phyloP scores from a whole-genome alignment of 2,329 filamentous ascomycete species.

The Leptographium radiaticola region DNA sequence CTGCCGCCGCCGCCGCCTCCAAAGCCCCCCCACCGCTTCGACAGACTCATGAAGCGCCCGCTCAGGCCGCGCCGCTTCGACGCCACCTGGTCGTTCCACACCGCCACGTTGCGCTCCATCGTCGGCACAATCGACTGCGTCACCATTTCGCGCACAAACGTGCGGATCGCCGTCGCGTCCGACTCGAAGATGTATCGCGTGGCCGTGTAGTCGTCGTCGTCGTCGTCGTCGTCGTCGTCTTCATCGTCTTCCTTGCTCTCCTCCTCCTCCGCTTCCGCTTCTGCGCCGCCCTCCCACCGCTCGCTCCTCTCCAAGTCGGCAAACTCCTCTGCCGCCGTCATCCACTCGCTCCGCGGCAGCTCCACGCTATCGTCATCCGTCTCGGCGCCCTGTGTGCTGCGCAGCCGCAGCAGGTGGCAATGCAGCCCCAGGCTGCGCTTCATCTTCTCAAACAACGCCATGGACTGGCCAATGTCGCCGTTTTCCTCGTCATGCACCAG shows the following conservation, averaged over 20 bases:
- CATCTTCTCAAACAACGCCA: slow-evolving; percentile 92
- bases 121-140: slow-evolving; percentile 88
- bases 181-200: slow-evolving; percentile 81
- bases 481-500: slow-evolving; percentile 92
- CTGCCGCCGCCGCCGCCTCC: slow-evolving; percentile 33
- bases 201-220: slow-evolving; percentile 52
- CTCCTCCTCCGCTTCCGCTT: slow-evolving; percentile 30
- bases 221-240: slow-evolving; percentile 52
- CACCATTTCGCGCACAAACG: slow-evolving; percentile 87
- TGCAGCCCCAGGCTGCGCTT: slow-evolving; percentile 95
- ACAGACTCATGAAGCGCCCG: slow-evolving; percentile 88
- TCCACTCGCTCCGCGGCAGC: slow-evolving; percentile 75
- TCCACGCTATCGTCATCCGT: slow-evolving; percentile 84
- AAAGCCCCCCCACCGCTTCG: slow-evolving; percentile 79
- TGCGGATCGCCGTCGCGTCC: slow-evolving; percentile 74
- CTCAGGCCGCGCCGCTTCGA: slow-evolving; percentile 78
- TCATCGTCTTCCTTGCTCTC: slow-evolving; percentile 58
- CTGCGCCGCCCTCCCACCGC: slow-evolving; percentile 15
- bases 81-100: slow-evolving; percentile 96
- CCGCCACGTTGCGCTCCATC: slow-evolving; percentile 83
- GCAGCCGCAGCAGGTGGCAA: slow-evolving; percentile 78
- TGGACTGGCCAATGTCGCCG: slow-evolving; percentile 83
- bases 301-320: slow-evolving; percentile 52
- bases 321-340: slow-evolving; percentile 75
- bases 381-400: slow-evolving; percentile 72